Evolutionary conservation across 257 asterid genomes (phyloP), one percentile per base, ranked within the genome.

Genomic region (Mentha longifolia): DNA sequence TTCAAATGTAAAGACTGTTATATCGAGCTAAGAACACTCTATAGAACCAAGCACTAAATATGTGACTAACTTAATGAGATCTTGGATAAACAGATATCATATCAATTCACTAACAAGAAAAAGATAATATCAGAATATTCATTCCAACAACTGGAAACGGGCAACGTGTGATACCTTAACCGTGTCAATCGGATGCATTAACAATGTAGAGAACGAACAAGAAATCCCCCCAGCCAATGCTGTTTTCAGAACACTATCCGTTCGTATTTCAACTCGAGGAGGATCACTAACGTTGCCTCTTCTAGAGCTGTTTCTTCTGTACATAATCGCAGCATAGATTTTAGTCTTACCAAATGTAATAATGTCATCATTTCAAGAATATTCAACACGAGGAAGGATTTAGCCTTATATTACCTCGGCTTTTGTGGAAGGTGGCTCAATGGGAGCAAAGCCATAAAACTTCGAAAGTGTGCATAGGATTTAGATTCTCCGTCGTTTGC

Each of bases 201-300:
- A 73, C 20, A 96, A 80, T n/a, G 99, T 88, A 1, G 99, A 94
- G 64, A 94, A 77, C 57, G 99, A 94, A 81, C 96, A 91, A 33
- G 99, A 77, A 76, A 91, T 93, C 64, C 99, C 99, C 57, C 99
- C 99, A 28, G 97, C 97, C 83, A 95, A 85, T 70, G 99, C 98
- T 46, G 99, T 85, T 76, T 92, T 95, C n/a, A 95, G 68, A 74
- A 88, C 95, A 81, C 96, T 89, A 79, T 89, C 97, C 68, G 92
- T 78, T 9, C 89, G 83, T 63, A 91, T 85, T 79, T 88, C 96
- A 46, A 88, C 87, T 15, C 95, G 92, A 6, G 97, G 92, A 42
- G 97, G 88, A 82, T 86, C 97, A 74, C 88, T 83, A 75, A 83
- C 92, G 85, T 88, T 81, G 49, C 89, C 96, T 35, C 90, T 87